phyloP scores from a whole-genome alignment of 2,329 filamentous ascomycete species.

The Alternaria arborescens region DNA sequence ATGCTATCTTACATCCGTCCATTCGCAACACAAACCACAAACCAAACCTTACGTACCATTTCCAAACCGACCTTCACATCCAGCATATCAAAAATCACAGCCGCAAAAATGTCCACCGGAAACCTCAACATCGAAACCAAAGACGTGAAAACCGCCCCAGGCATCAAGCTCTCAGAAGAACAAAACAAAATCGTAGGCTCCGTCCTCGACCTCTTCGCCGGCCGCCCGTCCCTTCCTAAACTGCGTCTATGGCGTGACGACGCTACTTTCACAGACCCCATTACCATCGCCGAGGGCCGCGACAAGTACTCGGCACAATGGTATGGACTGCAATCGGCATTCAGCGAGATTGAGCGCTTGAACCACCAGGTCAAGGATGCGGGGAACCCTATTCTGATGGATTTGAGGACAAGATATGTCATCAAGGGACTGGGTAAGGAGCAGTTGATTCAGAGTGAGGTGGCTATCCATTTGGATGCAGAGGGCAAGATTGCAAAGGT shows the following conservation, averaged over 20 bases:
- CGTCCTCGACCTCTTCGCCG: slow-evolving; percentile 70
- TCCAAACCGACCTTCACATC: slow-evolving; percentile 29
- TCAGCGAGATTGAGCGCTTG: slow-evolving; percentile 65
- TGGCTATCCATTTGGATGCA: slow-evolving; percentile 58
- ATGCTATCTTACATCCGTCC: slow-evolving; percentile 29
- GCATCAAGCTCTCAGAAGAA: slow-evolving; percentile 59
- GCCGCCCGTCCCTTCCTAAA: slow-evolving; percentile 66
- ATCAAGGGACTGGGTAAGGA: slow-evolving; percentile 63
- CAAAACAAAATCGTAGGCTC: slow-evolving; percentile 66
- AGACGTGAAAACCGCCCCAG: slow-evolving; percentile 61
- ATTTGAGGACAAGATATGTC: slow-evolving; percentile 62
- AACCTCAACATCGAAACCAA: slow-evolving; percentile 62
- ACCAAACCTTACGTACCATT: slow-evolving; percentile 21
- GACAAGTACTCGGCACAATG: slow-evolving; percentile 63
- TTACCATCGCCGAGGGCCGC: slow-evolving; percentile 66
- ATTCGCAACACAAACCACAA: slow-evolving; percentile 26
- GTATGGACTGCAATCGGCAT: slow-evolving; percentile 68
- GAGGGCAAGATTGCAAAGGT: slow-evolving; percentile 60
- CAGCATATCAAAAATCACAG: slow-evolving; percentile 20
- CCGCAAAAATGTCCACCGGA: slow-evolving; percentile 44
- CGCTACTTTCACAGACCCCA: slow-evolving; percentile 66
- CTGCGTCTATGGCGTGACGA: slow-evolving; percentile 67
- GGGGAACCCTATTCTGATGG: slow-evolving; percentile 68
- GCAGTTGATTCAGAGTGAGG: slow-evolving; percentile 58
- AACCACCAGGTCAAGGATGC: slow-evolving; percentile 62